These are phyloP conservation scores for Moesziomyces aphidis DNA, from an alignment of 1,284 basidiomycete genomes.

Conservation along the genomic window DNA sequence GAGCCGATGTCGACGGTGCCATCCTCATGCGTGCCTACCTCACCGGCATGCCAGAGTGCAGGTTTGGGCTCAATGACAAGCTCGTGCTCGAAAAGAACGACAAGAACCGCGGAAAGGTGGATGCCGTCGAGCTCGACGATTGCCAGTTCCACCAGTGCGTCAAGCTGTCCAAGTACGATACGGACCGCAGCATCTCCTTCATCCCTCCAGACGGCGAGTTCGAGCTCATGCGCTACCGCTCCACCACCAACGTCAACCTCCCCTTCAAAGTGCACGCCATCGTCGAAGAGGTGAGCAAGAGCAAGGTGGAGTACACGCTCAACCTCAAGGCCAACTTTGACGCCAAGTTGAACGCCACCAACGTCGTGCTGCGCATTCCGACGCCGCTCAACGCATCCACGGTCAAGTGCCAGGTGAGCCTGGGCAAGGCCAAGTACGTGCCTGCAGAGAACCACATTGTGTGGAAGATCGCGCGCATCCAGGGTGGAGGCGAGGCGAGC, in stretches of 20 bases:
- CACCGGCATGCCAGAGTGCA: constrained; percentile 94
- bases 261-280: constrained; percentile 91
- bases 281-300: constrained; percentile 90
- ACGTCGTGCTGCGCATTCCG: constrained; percentile 91
- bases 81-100: constrained; percentile 87
- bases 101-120: constrained; percentile 48
- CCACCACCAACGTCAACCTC: constrained; percentile 93
- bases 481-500: constrained; percentile 90
- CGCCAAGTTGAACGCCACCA: constrained; percentile 90
- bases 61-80: constrained; percentile 98
- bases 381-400: constrained; percentile 93
- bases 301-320: constrained; percentile 89
- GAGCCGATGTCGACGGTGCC: constrained; percentile 98
- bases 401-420: constrained; percentile 88
- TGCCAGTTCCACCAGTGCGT: constrained; percentile 99
- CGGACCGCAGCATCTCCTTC: constrained; percentile 91
- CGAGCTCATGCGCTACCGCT: constrained; percentile 96
- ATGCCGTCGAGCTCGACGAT: constrained; percentile 82
- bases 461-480: constrained; percentile 96
- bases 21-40: constrained; percentile 98
- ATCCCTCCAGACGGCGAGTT: constrained; percentile 99
- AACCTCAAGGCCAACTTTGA: constrained; percentile 90
- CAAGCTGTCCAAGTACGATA: constrained; percentile 91
- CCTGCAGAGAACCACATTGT: constrained; percentile 94
- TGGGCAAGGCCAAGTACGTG: constrained; percentile 96